A percentile compares a stretch with the other conserved stretches of the same genome.
Conservation (phyloP, 2,329 filamentous ascomycete genomes). For the Alternaria sp. region DNA sequence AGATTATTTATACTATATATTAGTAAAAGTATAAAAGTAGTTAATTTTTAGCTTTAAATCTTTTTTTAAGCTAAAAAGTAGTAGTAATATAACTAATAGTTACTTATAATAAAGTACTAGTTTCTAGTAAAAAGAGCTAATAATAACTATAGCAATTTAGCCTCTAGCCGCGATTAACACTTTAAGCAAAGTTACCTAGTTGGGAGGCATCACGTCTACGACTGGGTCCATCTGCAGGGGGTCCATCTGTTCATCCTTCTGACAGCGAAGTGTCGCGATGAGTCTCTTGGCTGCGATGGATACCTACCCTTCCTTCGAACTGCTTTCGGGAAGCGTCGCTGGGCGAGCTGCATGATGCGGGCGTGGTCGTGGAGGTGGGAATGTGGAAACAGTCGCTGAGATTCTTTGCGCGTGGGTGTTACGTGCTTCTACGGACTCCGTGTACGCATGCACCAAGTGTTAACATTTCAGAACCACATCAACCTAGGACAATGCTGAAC, state of each 20-base stretch:
- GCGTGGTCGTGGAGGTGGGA: too few species aligned
- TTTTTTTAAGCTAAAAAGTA: too few species aligned
- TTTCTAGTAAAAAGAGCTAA: too few species aligned
- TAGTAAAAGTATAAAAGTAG: too few species aligned
- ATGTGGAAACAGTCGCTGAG: background rate
- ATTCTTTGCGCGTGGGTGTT: background rate
- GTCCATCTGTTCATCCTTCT: background rate
- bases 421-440: too few species aligned
- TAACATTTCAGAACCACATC: too few species aligned
- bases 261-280: background rate
- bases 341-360: background rate
- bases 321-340: background rate
- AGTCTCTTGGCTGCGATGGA: background rate
- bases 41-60: too few species aligned
- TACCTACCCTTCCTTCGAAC: background rate
- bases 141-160: too few species aligned
- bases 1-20: too few species aligned
- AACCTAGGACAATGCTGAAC: background rate
- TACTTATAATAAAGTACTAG: too few species aligned
- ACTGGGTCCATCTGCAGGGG: background rate
- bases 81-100: too few species aligned
- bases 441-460: too few species aligned
- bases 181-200: background rate
- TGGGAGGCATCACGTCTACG: background rate
- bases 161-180: background rate